Conservation (phyloP, 108 stramenopile genomes). For the Pelagomonas calceolata region DNA sequence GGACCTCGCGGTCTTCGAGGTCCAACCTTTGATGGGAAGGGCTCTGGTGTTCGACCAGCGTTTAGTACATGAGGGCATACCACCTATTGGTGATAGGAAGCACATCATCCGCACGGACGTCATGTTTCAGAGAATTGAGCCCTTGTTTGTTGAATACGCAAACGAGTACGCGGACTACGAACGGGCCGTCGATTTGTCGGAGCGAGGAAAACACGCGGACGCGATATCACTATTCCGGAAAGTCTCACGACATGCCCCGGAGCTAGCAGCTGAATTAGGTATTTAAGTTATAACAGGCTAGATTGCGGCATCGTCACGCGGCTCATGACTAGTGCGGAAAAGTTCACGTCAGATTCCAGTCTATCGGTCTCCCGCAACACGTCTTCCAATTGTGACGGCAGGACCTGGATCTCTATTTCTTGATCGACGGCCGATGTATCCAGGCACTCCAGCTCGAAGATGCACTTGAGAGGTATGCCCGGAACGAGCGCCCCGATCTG, state of each 20-base stretch:
- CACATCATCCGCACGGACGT: neutral
- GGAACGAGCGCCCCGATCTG: neutral
- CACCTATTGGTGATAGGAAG: neutral
- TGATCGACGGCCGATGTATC: neutral
- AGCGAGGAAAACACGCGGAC: no score
- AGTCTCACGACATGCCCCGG: no score
- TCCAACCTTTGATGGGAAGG: neutral
- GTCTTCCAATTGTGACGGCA: neutral
- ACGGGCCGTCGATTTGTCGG: neutral
- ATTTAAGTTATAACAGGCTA: neutral
- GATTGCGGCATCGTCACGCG: neutral
- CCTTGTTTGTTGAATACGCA: neutral
- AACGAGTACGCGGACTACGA: neutral
- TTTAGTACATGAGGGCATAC: neutral
- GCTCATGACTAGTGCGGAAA: neutral
- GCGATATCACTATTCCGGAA: no score
- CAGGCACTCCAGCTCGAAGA: conserved; percentile 1
- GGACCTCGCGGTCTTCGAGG: neutral
- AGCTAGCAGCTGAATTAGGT: no score
- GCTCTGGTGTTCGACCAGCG: neutral
- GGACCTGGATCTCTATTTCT: neutral
- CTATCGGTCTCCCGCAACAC: no score
- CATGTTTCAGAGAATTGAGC: neutral
- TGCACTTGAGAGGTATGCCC: neutral
- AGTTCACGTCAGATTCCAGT: neutral